Evolutionary conservation across 2,329 filamentous ascomycete species (phyloP).

Genomic region (Albifimbria verrucaria): DNA sequence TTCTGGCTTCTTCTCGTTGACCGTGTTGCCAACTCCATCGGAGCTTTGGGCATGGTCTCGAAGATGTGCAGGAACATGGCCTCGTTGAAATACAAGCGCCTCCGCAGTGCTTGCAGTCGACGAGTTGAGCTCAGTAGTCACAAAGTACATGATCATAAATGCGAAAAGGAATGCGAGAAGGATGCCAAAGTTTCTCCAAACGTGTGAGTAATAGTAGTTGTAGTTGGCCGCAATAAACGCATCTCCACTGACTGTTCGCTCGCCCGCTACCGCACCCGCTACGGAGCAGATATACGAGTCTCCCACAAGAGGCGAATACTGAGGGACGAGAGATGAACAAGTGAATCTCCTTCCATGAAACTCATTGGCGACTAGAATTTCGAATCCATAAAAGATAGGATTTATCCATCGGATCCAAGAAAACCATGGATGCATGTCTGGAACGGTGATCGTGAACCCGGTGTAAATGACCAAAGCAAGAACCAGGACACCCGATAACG

Average conservation of each 20-base stretch:
- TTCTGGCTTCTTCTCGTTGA: neutral
- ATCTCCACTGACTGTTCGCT: conserved; percentile 4
- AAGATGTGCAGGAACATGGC: conserved; percentile 38
- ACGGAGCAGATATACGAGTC: conserved; percentile 50
- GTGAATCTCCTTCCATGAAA: conserved; percentile 30
- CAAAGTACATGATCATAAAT: conserved; percentile 4
- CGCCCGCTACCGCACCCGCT: conserved; percentile 32
- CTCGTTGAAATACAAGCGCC: conserved; percentile 58
- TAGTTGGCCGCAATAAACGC: conserved; percentile 6
- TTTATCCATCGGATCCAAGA: conserved; percentile 69
- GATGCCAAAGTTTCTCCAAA: conserved; percentile 45
- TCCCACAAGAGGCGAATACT: conserved; percentile 39
- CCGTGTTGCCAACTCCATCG: neutral
- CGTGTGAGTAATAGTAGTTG: conserved; percentile 21
- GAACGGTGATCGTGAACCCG: conserved; percentile 28
- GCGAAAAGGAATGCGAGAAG: conserved; percentile 5
- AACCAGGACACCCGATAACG: conserved; percentile 50
- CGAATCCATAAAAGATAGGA: conserved; percentile 66
- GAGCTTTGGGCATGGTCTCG: neutral
- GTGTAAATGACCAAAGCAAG: conserved; percentile 60
- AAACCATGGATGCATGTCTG: conserved; percentile 58
- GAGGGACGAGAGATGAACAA: conserved; percentile 3
- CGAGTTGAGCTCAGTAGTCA: conserved; percentile 5
- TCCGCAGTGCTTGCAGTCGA: conserved; percentile 33
- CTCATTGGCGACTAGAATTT: conserved; percentile 67